Conservation (phyloP, 257 asterid genomes). For the Solanum bulbocastanum region DNA sequence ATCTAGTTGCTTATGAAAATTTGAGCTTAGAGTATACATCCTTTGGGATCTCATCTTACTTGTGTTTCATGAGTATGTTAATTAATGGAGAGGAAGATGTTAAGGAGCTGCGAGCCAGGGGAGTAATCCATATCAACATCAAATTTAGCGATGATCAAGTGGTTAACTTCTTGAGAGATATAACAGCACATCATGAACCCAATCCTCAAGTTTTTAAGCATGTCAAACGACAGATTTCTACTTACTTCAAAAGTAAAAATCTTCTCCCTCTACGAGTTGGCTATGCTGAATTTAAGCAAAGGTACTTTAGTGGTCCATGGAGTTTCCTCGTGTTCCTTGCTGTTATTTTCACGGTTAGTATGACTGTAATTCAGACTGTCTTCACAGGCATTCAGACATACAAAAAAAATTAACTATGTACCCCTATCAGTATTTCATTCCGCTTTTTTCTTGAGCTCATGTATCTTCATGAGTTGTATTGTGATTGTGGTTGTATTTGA, state of each 20-base stretch:
- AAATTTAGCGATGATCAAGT: background rate
- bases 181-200: background rate
- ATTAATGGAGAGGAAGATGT: background rate
- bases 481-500: background rate
- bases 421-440: background rate
- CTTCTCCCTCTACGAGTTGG: background rate
- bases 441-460: background rate
- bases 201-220: background rate
- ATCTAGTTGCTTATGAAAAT: background rate
- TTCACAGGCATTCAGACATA: background rate
- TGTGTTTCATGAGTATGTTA: background rate
- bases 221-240: background rate
- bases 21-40: rapidly evolving
- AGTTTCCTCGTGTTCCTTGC: background rate
- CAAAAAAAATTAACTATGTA: background rate
- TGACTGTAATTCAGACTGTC: background rate
- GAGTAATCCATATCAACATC: background rate
- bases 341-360: background rate
- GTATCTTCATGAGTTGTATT: background rate
- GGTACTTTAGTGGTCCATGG: background rate
- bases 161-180: background rate
- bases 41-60: background rate
- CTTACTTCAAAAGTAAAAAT: background rate
- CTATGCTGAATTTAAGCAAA: background rate
- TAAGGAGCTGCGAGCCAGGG: background rate